A percentile compares a stretch with the other conserved stretches of the same genome.
These are phyloP conservation scores for Zygoascus biomembranicola DNA, from an alignment of 805 yeast genomes.

Conservation along the genomic window DNA sequence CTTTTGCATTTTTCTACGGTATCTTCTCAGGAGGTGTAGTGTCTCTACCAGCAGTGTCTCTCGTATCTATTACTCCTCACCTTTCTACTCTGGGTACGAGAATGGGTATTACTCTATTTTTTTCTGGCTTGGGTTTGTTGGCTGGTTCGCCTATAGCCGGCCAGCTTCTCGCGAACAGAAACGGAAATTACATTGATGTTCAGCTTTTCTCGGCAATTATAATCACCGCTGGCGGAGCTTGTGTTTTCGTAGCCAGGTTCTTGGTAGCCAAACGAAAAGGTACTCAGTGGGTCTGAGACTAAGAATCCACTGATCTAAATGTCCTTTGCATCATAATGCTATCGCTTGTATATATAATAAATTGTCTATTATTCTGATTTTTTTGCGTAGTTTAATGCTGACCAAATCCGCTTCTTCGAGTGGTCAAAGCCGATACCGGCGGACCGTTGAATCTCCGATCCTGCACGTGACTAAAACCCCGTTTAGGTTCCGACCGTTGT, in stretches of 20 bases:
- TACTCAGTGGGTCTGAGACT: background rate
- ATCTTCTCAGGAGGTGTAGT: slow-evolving; percentile 28
- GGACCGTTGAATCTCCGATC: too few species aligned
- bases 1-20: slow-evolving; percentile 26
- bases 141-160: slow-evolving; percentile 28
- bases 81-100: slow-evolving; percentile 35
- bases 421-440: too few species aligned
- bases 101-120: slow-evolving; percentile 58
- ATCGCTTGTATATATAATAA: too few species aligned
- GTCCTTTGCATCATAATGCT: too few species aligned
- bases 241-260: background rate
- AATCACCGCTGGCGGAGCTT: slow-evolving; percentile 1
- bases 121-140: slow-evolving; percentile 42
- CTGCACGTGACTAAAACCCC: too few species aligned
- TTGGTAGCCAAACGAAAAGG: background rate
- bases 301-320: too few species aligned
- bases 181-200: slow-evolving; percentile 15
- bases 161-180: slow-evolving; percentile 14
- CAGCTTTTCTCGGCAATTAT: slow-evolving; percentile 14
- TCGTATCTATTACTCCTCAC: slow-evolving; percentile 27
- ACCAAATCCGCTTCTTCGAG: too few species aligned
- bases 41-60: slow-evolving; percentile 25
- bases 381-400: too few species aligned
- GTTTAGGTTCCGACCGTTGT: too few species aligned
- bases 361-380: too few species aligned